Evolutionary conservation across 2,329 filamentous ascomycete genomes (phyloP).

Genomic region (Claviceps cyperi): DNA sequence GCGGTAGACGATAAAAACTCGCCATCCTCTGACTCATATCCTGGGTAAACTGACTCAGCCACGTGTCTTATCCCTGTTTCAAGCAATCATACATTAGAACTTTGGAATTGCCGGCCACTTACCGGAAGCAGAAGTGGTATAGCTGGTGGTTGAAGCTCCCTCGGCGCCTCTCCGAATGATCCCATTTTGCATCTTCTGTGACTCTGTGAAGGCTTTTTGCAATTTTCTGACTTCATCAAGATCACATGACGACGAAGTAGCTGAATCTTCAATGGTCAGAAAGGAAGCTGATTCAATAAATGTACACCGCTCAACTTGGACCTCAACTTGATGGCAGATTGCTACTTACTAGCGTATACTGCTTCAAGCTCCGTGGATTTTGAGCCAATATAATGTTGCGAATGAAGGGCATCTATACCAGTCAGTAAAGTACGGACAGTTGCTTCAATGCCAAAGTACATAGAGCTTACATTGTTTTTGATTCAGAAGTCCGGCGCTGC

Average conservation of each 20-base stretch:
- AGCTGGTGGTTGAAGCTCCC: neutral
- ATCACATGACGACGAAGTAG: neutral
- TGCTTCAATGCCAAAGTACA: neutral
- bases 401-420: neutral
- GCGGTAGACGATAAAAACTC: neutral
- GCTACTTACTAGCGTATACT: conserved; percentile 1
- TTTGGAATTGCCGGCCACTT: neutral
- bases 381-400: neutral
- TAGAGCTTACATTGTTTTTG: neutral
- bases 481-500: neutral
- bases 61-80: no score
- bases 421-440: neutral
- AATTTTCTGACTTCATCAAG: neutral
- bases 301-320: neutral
- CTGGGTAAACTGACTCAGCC: neutral
- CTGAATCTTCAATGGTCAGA: neutral
- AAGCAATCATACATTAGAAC: neutral
- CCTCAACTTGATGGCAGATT: neutral
- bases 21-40: conserved; percentile 4
- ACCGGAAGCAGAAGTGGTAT: conserved; percentile 1
- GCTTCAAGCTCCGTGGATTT: neutral
- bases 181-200: neutral
- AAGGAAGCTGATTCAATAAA: neutral
- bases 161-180: neutral
- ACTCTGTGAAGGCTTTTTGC: neutral